Conservation (phyloP, 352 stramenopile genomes). For the Pythium dissotocum region DNA sequence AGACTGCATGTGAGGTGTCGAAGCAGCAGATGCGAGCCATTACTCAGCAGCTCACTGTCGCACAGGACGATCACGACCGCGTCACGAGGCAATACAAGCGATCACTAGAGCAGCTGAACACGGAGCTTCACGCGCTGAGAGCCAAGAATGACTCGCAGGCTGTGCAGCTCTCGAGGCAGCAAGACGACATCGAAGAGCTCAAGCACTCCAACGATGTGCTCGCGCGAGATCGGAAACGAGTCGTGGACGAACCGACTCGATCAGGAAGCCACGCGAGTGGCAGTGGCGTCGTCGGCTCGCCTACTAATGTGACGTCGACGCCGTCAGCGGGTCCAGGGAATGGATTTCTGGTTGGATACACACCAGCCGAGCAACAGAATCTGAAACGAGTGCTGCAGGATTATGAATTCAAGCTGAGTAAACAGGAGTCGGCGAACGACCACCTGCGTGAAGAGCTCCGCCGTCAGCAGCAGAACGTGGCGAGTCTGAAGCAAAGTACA, state of each 20-base stretch:
- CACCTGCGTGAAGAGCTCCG: constrained; percentile 43
- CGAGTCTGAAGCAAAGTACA: constrained; percentile 46
- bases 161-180: constrained; percentile 14
- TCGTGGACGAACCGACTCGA: constrained; percentile 26
- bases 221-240: constrained; percentile 29
- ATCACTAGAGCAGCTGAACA: constrained; percentile 36
- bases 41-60: constrained; percentile 30
- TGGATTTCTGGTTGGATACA: constrained; percentile 17
- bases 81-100: constrained; percentile 37
- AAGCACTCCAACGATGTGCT: constrained; percentile 27
- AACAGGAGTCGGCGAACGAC: constrained; percentile 42
- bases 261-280: constrained; percentile 4
- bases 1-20: constrained; percentile 27
- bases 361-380: constrained; percentile 52
- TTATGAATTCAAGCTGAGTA: constrained; percentile 49
- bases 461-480: constrained; percentile 57
- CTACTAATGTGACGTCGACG: neutral
- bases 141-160: constrained; percentile 12
- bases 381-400: constrained; percentile 53
- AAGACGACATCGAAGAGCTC: constrained; percentile 25
- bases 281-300: neutral
- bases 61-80: constrained; percentile 33
- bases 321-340: neutral
- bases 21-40: constrained; percentile 37
- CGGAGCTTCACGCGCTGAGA: constrained; percentile 27